Evolutionary conservation across 352 stramenopile species (phyloP).

Genomic region (Globisporangium orthogonon): DNA sequence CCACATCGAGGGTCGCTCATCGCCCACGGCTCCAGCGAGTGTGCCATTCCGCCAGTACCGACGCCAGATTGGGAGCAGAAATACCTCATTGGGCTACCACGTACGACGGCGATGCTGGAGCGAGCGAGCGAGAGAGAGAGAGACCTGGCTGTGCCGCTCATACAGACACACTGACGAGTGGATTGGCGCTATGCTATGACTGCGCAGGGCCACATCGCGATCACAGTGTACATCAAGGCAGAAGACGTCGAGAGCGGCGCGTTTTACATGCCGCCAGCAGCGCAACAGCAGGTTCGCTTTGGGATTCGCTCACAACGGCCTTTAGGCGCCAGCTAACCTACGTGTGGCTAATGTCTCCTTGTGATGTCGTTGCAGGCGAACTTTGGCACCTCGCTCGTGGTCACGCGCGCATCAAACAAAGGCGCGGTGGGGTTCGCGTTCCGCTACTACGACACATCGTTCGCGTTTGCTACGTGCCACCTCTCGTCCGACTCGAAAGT

Average conservation of each 20-base stretch:
- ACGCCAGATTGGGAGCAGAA: conserved; percentile 76
- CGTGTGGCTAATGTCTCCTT: no score
- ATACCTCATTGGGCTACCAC: conserved; percentile 80
- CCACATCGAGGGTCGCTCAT: conserved; percentile 47
- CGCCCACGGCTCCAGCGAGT: conserved; percentile 18
- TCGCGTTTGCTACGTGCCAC: conserved; percentile 86
- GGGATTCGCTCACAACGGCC: background rate
- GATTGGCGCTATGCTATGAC: background rate
- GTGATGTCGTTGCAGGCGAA: conserved; percentile 15
- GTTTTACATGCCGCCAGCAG: conserved; percentile 77
- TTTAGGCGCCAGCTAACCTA: background rate
- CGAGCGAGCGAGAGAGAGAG: no score
- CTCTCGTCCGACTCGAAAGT: conserved; percentile 83
- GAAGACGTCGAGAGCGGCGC: conserved; percentile 59
- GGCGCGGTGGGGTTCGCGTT: conserved; percentile 86
- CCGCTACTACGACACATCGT: conserved; percentile 82
- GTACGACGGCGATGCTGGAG: conserved; percentile 22
- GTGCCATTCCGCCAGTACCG: conserved; percentile 48
- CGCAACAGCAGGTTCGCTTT: conserved; percentile 55
- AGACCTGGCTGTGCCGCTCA: no score
- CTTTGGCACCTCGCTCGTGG: conserved; percentile 67
- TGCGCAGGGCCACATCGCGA: conserved; percentile 72
- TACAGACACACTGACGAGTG: background rate
- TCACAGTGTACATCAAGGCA: conserved; percentile 73
- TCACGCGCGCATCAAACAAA: conserved; percentile 86